Evolutionary conservation across 441 rosid genomes (phyloP), one percentile per base, ranked within the genome.

Genomic region (Kokia cookei): DNA sequence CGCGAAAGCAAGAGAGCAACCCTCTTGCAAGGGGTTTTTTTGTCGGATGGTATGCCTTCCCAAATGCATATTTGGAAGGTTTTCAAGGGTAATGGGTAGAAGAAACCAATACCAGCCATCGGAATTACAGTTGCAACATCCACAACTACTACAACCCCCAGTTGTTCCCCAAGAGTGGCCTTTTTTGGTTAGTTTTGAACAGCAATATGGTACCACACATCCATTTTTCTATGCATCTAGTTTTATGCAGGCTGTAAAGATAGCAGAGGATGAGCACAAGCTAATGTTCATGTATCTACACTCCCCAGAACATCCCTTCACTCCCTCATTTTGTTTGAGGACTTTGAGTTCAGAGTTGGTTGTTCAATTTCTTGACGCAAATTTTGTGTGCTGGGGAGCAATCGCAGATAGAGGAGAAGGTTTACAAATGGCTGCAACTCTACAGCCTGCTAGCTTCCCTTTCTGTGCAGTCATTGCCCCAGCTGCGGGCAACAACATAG

Each of bases 241-340:
- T 6, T 79, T 75, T 73, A 65, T 29, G 76, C 85, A 85, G 70
- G 79, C 88, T 48, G 69, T 85, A 53, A 88, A 80, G 82, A 84
- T 88, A 13, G 92, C 90, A 15, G 83, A 84, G 72, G 80, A 82
- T 7, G 90, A 88, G 48, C 79, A 81, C 43, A 86, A 85, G 82
- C 83, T 88, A 54, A 26, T 88, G 89, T 90, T 90, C 77, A 57
- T 90, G 83, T 88, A 88, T 66, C 84, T 90, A 14, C 91, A 86
- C 78, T 78, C 87, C 0, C 87, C 87, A 0, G 75, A 82, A 12
- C 86, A 88, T 73, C 90, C 92, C 11, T 88, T 88, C 74, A 83
- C 88, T 35, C 86, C 85, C 43, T 78, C 88, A 32, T 90, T 90
- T 77, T 86, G 92, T 68, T 74, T 81, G n/a, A 84, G 81, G 19